Evolutionary conservation across 2,329 filamentous ascomycete species (phyloP), one percentile per base, ranked within the genome.

Genomic region (Cladorrhinum sp.): DNA sequence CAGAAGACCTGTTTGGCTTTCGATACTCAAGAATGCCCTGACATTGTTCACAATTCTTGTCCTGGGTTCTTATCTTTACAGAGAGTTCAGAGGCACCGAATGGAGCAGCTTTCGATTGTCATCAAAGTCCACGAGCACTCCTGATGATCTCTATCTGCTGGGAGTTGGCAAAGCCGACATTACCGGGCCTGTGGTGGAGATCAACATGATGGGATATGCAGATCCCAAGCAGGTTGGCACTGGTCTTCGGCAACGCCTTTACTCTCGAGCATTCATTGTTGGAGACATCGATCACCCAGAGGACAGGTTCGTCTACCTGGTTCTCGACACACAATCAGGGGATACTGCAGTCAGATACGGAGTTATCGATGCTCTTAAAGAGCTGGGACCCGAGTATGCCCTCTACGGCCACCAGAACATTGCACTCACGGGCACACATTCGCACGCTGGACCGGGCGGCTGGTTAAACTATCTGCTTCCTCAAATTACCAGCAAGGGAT

Each of bases 391-490:
- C 16, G 87, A 89, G 2, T 96, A 93, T 72, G 79, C 83, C 1
- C 76, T 88, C 26, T 98, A 97, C 74, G 85, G 82, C 52, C 84
- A 90, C 69, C 83, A 90, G 68, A 98, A 96, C 70, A 77, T 97
- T 36, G 94, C 94, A 33, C 84, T 98, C 21, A 96, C 92, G 0
- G 94, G 93, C 58, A 98, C 94, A 0, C 94, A 98, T 74, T 95
- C 91, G 24, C 94, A 98, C 76, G 88, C 92, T 23, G 94, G 93
- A 0, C 93, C 94, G 0, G 94, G 90, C 1, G 94, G 90, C 5
- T 98, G 92, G 92, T 81, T 96, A 72, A 98, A 98, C 75, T 98
- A 97, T 72, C 82, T 98, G 9, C 80, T 97, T 5, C 94, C 93
- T 7, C 93, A 97, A 72, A 89, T 98, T 65, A 95, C 94, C 0